These are phyloP conservation scores for Boeremia lycopersici DNA, from an alignment of 2,329 filamentous ascomycete species.

Conservation along the genomic window DNA sequence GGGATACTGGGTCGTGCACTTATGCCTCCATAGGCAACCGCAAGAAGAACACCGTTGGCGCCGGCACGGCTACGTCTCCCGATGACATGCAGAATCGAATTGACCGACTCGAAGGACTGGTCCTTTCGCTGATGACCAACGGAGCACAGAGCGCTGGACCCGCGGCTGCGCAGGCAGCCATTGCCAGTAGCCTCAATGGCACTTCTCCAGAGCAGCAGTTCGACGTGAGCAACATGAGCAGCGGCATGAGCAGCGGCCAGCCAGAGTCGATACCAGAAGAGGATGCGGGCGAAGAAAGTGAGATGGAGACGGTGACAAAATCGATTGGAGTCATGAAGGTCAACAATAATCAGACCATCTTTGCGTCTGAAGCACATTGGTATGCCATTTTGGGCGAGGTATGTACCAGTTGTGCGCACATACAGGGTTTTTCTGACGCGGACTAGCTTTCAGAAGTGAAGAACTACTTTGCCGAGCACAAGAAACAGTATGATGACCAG, in stretches of 20 bases:
- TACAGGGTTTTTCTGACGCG: slow-evolving; percentile 13
- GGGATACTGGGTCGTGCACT: slow-evolving; percentile 78
- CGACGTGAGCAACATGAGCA: slow-evolving; percentile 61
- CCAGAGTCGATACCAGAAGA: slow-evolving; percentile 62
- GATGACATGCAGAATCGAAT: slow-evolving; percentile 99
- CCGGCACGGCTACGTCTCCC: slow-evolving; percentile 66
- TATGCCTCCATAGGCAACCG: slow-evolving; percentile 74
- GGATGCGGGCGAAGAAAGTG: slow-evolving; percentile 65
- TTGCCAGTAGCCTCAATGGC: slow-evolving; percentile 55
- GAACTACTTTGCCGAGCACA: slow-evolving; percentile 83
- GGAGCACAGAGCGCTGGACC: slow-evolving; percentile 68
- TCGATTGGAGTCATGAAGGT: slow-evolving; percentile 61
- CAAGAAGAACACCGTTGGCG: slow-evolving; percentile 69
- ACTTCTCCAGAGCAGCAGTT: slow-evolving; percentile 48
- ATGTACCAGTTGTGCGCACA: slow-evolving; percentile 28
- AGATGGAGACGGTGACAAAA: slow-evolving; percentile 61
- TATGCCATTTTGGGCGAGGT: slow-evolving; percentile 58
- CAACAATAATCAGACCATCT: slow-evolving; percentile 55
- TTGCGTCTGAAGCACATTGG: slow-evolving; percentile 60
- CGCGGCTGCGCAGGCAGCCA: slow-evolving; percentile 64
- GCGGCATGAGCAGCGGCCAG: slow-evolving; percentile 60
- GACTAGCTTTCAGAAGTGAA: slow-evolving; percentile 85
- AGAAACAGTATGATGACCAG: slow-evolving; percentile 85
- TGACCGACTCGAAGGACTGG: slow-evolving; percentile 89
- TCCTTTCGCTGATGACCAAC: slow-evolving; percentile 92